phyloP scores from a whole-genome alignment of 495 filamentous ascomycete genomes.

The Ascobolus immersus region DNA sequence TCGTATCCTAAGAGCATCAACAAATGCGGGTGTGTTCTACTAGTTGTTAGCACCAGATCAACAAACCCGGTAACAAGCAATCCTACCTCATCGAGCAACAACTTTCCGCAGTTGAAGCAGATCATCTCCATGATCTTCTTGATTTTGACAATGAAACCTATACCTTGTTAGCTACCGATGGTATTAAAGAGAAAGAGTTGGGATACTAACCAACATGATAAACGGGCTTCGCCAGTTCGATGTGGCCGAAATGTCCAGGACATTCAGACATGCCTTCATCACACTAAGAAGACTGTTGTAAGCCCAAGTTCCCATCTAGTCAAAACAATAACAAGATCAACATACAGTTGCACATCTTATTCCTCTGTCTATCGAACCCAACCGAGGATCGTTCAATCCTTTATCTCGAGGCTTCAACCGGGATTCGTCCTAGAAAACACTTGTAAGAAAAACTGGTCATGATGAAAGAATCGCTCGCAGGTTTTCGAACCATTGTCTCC shows the following conservation, averaged over 20 bases:
- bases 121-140: slow-evolving; percentile 96
- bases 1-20: slow-evolving; percentile 50
- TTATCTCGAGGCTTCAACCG: slow-evolving; percentile 61
- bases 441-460: background rate
- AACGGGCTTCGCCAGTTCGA: slow-evolving; percentile 81
- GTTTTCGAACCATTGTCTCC: slow-evolving; percentile 58
- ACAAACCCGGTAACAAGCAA: slow-evolving; percentile 26
- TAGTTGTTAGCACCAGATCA: slow-evolving; percentile 37
- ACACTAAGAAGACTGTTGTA: slow-evolving; percentile 22
- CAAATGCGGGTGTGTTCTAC: slow-evolving; percentile 62
- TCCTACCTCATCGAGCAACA: slow-evolving; percentile 80
- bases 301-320: slow-evolving; percentile 1
- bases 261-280: slow-evolving; percentile 83
- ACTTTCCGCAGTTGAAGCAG: slow-evolving; percentile 93
- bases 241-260: slow-evolving; percentile 92
- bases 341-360: slow-evolving; percentile 60
- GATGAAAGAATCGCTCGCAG: slow-evolving; percentile 3
- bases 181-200: background rate
- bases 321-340: background rate
- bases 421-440: slow-evolving; percentile 42
- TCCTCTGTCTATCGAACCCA: slow-evolving; percentile 82
- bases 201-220: slow-evolving; percentile 47
- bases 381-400: slow-evolving; percentile 76
- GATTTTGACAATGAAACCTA: slow-evolving; percentile 83
- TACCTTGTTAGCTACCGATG: slow-evolving; percentile 15